phyloP scores from a whole-genome alignment of 1,284 basidiomycete species.

The Austroboletus niveus region DNA sequence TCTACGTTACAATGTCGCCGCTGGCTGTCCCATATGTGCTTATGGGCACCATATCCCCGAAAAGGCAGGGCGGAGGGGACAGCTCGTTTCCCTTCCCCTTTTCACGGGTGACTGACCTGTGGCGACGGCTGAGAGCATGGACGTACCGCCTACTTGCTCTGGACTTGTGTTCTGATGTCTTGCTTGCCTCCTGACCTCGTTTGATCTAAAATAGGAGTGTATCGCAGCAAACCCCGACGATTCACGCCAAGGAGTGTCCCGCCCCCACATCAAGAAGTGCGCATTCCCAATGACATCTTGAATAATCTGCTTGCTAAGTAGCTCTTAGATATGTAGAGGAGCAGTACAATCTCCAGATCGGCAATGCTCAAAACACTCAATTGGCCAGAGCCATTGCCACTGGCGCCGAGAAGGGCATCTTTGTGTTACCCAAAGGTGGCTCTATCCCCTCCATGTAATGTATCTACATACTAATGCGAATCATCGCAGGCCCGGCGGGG shows the following conservation, averaged over 20 bases:
- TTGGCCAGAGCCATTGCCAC: conserved; percentile 78
- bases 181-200: conserved; percentile 19
- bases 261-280: conserved; percentile 91
- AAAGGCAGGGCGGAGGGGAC: conserved; percentile 45
- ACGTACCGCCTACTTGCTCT: not conserved
- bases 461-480: conserved; percentile 6
- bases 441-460: conserved; percentile 8
- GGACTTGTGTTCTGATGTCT: conserved; percentile 3
- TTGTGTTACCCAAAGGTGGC: conserved; percentile 84
- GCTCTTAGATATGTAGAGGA: conserved; percentile 69
- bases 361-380: conserved; percentile 75
- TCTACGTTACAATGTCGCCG: conserved; percentile 2
- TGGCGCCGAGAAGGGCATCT: conserved; percentile 78
- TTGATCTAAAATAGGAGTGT: conserved; percentile 61
- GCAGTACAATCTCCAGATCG: conserved; percentile 77
- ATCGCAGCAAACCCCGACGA: conserved; percentile 76
- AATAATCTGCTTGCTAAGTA: conserved; percentile 14
- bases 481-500: conserved; percentile 61
- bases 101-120: conserved; percentile 13
- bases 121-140: conserved; percentile 3
- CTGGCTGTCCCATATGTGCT: conserved; percentile 9
- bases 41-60: conserved; percentile 28
- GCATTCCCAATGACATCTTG: conserved; percentile 9
- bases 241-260: conserved; percentile 82
- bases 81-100: conserved; percentile 4